phyloP scores from a whole-genome alignment of 345 rosid species.

The Corchorus capsularis region DNA sequence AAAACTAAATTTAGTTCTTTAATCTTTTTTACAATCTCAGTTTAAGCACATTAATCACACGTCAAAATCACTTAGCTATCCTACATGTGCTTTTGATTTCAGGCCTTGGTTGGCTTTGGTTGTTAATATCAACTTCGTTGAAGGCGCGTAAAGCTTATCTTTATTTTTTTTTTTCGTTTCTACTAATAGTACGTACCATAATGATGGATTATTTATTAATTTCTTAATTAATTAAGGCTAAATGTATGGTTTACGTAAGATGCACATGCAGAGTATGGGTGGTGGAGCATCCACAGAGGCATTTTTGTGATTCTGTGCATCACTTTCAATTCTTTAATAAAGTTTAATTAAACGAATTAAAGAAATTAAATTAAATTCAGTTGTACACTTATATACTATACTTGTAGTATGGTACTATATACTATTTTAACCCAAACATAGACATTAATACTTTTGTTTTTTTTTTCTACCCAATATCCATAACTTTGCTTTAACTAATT shows the following conservation, averaged over 20 bases:
- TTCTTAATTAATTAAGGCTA: neutral
- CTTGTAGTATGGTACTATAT: neutral
- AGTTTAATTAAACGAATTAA: neutral
- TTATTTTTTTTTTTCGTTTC: neutral
- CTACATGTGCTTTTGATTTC: too few species aligned
- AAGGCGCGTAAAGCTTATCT: too few species aligned
- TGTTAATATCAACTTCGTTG: too few species aligned
- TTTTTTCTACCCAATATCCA: too few species aligned
- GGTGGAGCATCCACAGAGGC: neutral
- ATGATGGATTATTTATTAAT: neutral
- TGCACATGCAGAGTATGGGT: slow-evolving; percentile 35
- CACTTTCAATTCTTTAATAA: neutral
- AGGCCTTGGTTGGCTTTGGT: too few species aligned
- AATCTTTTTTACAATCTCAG: slow-evolving; percentile 5
- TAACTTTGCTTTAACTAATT: too few species aligned
- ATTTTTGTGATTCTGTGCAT: slow-evolving; percentile 16
- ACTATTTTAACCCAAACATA: neutral
- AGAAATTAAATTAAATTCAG: neutral
- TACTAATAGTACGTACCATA: neutral
- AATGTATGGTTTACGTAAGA: slow-evolving; percentile 27
- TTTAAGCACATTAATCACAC: neutral
- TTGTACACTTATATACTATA: too few species aligned
- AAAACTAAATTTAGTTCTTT: too few species aligned
- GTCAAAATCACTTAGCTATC: neutral
- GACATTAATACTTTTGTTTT: neutral